These are phyloP conservation scores for Rutstroemia sp. DNA, from an alignment of 2,329 filamentous ascomycete species.

Conservation along the genomic window DNA sequence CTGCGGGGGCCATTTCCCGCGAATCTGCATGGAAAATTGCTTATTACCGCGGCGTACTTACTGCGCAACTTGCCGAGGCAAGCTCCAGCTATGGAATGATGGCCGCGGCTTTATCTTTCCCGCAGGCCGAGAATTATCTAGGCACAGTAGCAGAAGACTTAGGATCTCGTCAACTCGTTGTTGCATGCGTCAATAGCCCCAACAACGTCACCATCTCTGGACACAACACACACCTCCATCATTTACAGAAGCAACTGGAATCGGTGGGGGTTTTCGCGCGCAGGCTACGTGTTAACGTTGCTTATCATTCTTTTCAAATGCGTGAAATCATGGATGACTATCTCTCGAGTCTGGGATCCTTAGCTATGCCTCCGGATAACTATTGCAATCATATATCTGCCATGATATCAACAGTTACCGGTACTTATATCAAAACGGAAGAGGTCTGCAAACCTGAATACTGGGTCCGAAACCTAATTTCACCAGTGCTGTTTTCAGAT, in stretches of 20 bases:
- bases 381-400: not conserved
- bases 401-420: not conserved
- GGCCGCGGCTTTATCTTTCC: not conserved
- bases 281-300: slow-evolving; percentile 17
- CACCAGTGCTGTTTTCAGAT: slow-evolving; percentile 28
- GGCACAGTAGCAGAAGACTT: not conserved
- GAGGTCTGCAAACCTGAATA: slow-evolving; percentile 28
- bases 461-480: slow-evolving; percentile 39
- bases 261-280: slow-evolving; percentile 14
- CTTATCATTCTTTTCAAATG: slow-evolving; percentile 35
- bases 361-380: not conserved
- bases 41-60: not conserved
- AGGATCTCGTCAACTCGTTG: not conserved
- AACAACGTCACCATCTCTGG: slow-evolving; percentile 24
- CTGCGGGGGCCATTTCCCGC: slow-evolving; percentile 26
- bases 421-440: slow-evolving; percentile 19
- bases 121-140: not conserved
- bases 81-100: not conserved
- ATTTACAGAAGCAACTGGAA: slow-evolving; percentile 15
- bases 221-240: slow-evolving; percentile 7
- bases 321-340: slow-evolving; percentile 21
- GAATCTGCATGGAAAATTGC: slow-evolving; percentile 1
- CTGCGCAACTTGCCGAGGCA: not conserved
- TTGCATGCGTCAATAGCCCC: slow-evolving; percentile 29
- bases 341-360: not conserved